phyloP scores from a whole-genome alignment of 345 rosid genomes.

The Theobroma cacao region DNA sequence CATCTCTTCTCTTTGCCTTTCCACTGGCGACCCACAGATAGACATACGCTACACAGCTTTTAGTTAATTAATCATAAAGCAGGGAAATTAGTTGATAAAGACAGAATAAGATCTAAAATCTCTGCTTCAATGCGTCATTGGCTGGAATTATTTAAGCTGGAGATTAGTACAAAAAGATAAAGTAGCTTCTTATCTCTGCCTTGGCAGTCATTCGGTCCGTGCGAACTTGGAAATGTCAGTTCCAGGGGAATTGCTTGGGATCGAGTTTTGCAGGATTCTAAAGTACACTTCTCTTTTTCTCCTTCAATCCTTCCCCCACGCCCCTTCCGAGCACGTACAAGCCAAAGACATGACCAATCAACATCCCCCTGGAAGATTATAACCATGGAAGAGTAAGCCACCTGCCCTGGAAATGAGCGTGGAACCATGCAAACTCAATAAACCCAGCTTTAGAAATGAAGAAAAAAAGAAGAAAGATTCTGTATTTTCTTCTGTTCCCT shows the following conservation, averaged over 20 bases:
- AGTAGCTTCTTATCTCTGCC: not conserved
- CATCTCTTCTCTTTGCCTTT: too few species aligned
- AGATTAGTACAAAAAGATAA: not conserved
- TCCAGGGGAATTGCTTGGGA: slow-evolving; percentile 3
- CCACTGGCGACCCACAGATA: too few species aligned
- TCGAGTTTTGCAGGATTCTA: slow-evolving; percentile 4
- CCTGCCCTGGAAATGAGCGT: not conserved
- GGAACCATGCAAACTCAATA: not conserved
- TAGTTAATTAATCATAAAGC: too few species aligned
- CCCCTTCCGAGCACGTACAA: not conserved
- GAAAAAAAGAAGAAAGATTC: not conserved
- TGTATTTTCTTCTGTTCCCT: not conserved
- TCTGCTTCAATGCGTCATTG: too few species aligned
- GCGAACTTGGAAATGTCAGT: not conserved
- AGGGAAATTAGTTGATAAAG: too few species aligned
- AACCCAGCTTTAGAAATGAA: not conserved
- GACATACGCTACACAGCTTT: too few species aligned
- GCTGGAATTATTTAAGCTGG: too few species aligned
- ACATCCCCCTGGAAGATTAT: not conserved
- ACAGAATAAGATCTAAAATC: too few species aligned
- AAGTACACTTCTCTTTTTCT: not conserved
- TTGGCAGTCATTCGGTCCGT: slow-evolving; percentile 1
- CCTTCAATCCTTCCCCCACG: not conserved
- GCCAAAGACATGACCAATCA: not conserved
- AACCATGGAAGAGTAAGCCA: not conserved